Evolutionary conservation across 176 grass and related monocot species (phyloP).

Genomic region (Hyparrhenia diplandra): DNA sequence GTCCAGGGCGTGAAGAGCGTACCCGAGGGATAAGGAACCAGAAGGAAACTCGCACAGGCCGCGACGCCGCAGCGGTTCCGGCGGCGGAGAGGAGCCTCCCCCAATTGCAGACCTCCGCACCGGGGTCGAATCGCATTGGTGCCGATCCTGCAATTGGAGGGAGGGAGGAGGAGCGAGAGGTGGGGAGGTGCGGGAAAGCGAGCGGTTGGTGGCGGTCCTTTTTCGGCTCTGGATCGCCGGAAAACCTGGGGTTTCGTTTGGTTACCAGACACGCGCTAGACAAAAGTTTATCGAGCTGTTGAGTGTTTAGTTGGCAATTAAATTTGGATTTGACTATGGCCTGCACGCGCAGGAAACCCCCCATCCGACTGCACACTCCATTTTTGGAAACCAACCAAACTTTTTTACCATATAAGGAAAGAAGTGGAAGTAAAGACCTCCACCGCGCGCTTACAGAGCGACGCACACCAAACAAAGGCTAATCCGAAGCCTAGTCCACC

Average conservation of each 20-base stretch:
- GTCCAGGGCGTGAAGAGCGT: too few species aligned
- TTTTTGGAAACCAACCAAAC: too few species aligned
- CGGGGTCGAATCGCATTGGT: constrained; percentile 35
- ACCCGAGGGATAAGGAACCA: constrained; percentile 12
- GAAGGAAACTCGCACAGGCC: not conserved
- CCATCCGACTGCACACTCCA: too few species aligned
- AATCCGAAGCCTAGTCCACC: too few species aligned
- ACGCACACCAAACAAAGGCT: too few species aligned
- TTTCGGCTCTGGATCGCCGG: not conserved
- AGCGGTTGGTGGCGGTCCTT: not conserved
- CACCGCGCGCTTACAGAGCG: too few species aligned
- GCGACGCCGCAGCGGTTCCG: constrained; percentile 7
- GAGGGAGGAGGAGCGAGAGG: not conserved
- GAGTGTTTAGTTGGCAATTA: not conserved
- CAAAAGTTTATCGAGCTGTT: not conserved
- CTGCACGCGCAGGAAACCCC: too few species aligned
- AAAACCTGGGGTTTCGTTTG: not conserved
- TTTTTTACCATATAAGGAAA: too few species aligned
- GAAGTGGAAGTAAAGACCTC: too few species aligned
- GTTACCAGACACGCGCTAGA: not conserved
- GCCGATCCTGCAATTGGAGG: constrained; percentile 15
- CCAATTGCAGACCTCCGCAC: constrained; percentile 25
- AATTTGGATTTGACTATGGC: too few species aligned
- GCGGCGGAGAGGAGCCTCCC: constrained; percentile 11
- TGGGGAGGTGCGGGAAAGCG: not conserved